phyloP scores from a whole-genome alignment of 179 eudicot genomes.

The Spergularia azorica region DNA sequence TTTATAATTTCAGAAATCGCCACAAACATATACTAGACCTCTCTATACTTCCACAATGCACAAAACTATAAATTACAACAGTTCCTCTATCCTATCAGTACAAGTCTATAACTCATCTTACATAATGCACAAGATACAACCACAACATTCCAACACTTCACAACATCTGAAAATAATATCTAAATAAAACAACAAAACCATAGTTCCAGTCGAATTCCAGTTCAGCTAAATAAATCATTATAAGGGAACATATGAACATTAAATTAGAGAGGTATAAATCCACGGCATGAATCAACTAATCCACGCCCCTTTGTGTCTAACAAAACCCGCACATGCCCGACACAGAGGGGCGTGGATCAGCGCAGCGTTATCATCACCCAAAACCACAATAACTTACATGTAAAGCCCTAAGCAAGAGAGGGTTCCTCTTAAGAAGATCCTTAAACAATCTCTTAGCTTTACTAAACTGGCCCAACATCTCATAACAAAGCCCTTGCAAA shows the following conservation, averaged over 20 bases:
- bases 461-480: constrained; percentile 68
- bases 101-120: no score
- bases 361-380: no score
- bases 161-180: background rate
- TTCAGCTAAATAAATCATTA: no score
- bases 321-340: no score
- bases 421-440: constrained; percentile 58
- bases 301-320: no score
- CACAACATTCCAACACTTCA: background rate
- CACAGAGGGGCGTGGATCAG: no score
- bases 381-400: constrained; percentile 93
- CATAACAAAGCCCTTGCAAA: constrained; percentile 89
- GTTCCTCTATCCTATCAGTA: background rate
- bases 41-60: background rate
- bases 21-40: background rate
- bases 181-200: background rate
- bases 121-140: background rate
- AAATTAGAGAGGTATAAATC: no score
- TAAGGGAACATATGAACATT: no score
- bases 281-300: no score
- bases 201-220: background rate
- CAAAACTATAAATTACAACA: background rate
- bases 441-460: constrained; percentile 71
- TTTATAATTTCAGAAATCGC: background rate
- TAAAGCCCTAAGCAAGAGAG: constrained; percentile 85